phyloP scores from a whole-genome alignment of 192 early-diverging fungal species.

The Coemansia sp. region DNA sequence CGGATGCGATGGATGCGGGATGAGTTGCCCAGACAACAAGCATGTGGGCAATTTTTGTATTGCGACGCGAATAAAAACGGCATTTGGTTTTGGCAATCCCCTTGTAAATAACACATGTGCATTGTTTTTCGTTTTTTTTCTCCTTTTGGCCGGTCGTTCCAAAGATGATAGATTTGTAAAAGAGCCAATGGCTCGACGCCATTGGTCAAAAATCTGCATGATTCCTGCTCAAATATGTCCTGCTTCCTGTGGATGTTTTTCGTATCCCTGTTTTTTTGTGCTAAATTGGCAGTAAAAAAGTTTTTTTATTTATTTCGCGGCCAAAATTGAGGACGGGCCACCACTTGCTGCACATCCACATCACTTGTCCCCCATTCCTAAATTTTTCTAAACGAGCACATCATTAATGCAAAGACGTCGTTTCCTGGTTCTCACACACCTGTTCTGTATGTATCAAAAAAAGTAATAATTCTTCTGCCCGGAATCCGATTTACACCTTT shows the following conservation, averaged over 20 bases:
- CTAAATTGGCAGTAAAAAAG: neutral
- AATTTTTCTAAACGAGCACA: neutral
- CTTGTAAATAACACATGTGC: neutral
- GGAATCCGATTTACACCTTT: too few species aligned
- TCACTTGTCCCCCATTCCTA: neutral
- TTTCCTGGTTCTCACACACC: too few species aligned
- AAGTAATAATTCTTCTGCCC: too few species aligned
- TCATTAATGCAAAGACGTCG: too few species aligned
- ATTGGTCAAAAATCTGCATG: neutral
- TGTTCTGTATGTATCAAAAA: too few species aligned
- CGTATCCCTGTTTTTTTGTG: too few species aligned
- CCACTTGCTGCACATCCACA: neutral
- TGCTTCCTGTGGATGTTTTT: too few species aligned
- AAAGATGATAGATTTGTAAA: neutral
- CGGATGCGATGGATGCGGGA: neutral
- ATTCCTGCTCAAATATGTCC: too few species aligned
- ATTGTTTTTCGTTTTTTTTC: neutral
- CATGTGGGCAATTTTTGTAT: neutral
- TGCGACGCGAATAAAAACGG: neutral
- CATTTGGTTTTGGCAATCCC: neutral
- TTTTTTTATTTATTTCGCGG: neutral
- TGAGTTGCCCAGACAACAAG: neutral
- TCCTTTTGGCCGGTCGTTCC: neutral
- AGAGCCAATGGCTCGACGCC: neutral
- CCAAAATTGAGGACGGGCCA: constrained; percentile 11